These are phyloP conservation scores for Pichia sp. DNA, from an alignment of 1,139 yeast genomes.

Conservation along the genomic window DNA sequence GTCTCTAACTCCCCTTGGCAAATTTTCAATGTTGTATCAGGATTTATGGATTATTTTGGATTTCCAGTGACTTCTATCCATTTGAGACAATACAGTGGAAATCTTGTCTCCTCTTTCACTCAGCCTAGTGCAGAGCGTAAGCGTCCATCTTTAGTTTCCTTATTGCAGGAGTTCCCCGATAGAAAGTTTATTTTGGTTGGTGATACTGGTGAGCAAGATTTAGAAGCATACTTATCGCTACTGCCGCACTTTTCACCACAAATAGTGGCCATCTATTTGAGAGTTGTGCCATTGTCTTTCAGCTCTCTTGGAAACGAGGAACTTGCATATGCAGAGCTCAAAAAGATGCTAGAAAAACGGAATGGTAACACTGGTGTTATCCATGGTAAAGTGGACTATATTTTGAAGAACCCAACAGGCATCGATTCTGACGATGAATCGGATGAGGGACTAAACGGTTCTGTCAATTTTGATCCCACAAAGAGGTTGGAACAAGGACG, in stretches of 20 bases:
- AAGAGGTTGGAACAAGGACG: background rate
- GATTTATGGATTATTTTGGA: conserved; percentile 46
- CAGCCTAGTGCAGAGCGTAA: conserved; percentile 86
- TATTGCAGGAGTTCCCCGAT: conserved; percentile 69
- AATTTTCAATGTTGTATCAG: conserved; percentile 55
- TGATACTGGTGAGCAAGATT: conserved; percentile 92
- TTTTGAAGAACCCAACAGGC: conserved; percentile 12
- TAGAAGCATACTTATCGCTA: conserved; percentile 80
- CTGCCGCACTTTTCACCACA: conserved; percentile 56
- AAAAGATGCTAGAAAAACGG: conserved; percentile 19
- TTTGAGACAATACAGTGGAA: conserved; percentile 81
- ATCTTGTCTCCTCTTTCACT: conserved; percentile 68
- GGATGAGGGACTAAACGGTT: background rate
- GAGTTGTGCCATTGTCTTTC: conserved; percentile 68
- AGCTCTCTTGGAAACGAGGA: conserved; percentile 43
- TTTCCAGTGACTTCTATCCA: conserved; percentile 78
- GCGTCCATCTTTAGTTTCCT: conserved; percentile 51
- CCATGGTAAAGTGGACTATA: background rate
- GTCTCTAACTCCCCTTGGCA: conserved; percentile 97
- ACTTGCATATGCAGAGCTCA: conserved; percentile 33
- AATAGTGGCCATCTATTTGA: conserved; percentile 67
- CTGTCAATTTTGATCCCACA: background rate
- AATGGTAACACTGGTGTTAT: background rate
- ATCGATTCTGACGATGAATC: conserved; percentile 13
- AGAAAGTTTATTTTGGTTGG: conserved; percentile 81